phyloP scores from a whole-genome alignment of 345 rosid species.

The Kandelia obovata region DNA sequence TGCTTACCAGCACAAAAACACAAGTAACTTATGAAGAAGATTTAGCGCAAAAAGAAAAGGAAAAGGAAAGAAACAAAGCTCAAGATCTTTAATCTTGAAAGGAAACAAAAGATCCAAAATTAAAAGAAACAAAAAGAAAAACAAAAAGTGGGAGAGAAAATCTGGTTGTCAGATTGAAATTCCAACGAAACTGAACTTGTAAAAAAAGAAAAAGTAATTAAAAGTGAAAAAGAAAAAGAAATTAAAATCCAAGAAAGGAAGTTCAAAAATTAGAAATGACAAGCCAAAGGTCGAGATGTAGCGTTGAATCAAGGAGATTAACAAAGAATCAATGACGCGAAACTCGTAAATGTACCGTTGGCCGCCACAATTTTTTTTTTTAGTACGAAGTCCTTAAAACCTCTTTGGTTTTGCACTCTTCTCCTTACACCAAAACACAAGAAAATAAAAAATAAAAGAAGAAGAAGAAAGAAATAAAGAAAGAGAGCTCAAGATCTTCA shows the following conservation, averaged over 20 bases:
- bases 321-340: not conserved
- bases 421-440: conserved; percentile 31
- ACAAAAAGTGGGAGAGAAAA: too few relatives aligned
- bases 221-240: not conserved
- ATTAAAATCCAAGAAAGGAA: too few relatives aligned
- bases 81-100: not conserved
- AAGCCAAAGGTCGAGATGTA: too few relatives aligned
- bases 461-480: too few relatives aligned
- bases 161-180: too few relatives aligned
- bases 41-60: not conserved
- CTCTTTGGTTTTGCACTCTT: conserved; percentile 52
- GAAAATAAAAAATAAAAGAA: not conserved
- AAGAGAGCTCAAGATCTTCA: not conserved
- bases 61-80: too few relatives aligned
- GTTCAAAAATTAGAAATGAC: too few relatives aligned
- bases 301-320: too few relatives aligned
- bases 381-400: conserved; percentile 71
- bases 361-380: conserved; percentile 59
- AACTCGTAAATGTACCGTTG: conserved; percentile 47
- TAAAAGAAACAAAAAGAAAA: too few relatives aligned
- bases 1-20: conserved; percentile 38
- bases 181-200: too few relatives aligned
- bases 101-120: not conserved
- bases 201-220: too few relatives aligned
- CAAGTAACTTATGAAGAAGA: not conserved